A percentile compares a stretch with the other conserved stretches of the same genome.
These are phyloP conservation scores for Domatiomyces catenatus DNA, from an alignment of 2,329 filamentous ascomycete genomes.

Conservation along the genomic window DNA sequence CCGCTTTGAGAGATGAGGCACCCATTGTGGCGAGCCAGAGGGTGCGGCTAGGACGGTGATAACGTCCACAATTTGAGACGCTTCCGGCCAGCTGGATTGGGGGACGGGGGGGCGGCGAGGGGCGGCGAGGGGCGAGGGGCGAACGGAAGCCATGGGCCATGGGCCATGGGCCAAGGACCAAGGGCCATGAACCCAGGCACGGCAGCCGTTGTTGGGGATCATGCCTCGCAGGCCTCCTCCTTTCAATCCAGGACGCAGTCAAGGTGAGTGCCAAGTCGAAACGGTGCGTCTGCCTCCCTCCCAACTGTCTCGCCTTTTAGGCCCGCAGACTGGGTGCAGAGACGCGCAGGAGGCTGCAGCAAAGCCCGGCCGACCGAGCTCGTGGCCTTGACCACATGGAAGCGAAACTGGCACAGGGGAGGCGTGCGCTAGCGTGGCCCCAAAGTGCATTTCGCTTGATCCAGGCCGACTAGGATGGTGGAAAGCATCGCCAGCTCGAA, in stretches of 20 bases:
- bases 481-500: not conserved
- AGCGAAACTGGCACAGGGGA: not conserved
- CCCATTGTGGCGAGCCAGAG: not conserved
- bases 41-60: not conserved
- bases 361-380: not conserved
- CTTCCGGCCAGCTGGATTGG: not conserved
- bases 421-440: not conserved
- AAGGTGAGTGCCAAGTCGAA: not conserved
- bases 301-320: not conserved
- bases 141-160: too few relatives aligned
- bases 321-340: not conserved
- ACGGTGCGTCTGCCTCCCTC: not conserved
- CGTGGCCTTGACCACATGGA: not conserved
- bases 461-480: not conserved
- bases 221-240: too few relatives aligned
- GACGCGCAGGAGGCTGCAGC: not conserved
- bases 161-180: too few relatives aligned
- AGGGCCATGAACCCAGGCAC: not conserved
- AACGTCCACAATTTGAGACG: not conserved
- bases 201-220: not conserved
- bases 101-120: not conserved
- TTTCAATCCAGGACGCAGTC: not conserved
- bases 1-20: not conserved
- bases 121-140: too few relatives aligned
- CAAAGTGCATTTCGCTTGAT: not conserved